Base-by-base conservation (phyloP, 148 eudicot genomes). In the Amaranthus cruentus region DNA sequence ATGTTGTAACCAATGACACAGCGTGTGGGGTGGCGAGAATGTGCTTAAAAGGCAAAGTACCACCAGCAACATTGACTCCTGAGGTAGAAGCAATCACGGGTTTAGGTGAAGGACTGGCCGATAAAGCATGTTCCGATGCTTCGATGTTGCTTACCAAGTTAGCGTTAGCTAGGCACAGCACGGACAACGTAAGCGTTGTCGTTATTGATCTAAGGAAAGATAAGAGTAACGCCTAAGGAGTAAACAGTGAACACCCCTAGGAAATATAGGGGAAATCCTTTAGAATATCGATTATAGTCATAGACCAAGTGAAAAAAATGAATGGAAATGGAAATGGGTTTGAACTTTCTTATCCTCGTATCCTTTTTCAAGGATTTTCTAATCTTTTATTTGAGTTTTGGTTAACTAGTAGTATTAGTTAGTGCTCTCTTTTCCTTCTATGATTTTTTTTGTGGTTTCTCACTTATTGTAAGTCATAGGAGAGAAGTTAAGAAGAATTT, bases 1-100 rank as follows among this genome's bases (percentile, higher is more conserved):
- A 93, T 47, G 93, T 93, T 50, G 85, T 90, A 46, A 84, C 98
- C 0, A 93, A 93, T 28, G 85, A 87, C 47, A 91, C 90, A 0
- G 98, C 94, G 4, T 93, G 96, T 51, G 86, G 83, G 0, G 90
- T 93, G 38, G 92, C 88, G 0, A 74, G 84, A 6, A 83, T 83
- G 90, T 93, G 96, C 76, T 74, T 93, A 14, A 70, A 75, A 14
- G 85, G 87, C 5, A 81, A 80, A 70, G 84, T 57, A 7, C 75
- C 83, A 7, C 65, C 62, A 1, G 47, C 64, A 9, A 2, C 80
- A 3, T 55, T 46, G 46, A 60, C 70, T 4, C 67, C 71, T 53
- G 78, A 69, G 55, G 73, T 66, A 55, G 74, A 62, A 7, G 70
- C 53, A 4, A 12, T 38, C 28, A 48, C 55, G 7, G 85, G 79